Conservation (phyloP, 2,329 filamentous ascomycete genomes). For the Aureobasidium leucospermi region DNA sequence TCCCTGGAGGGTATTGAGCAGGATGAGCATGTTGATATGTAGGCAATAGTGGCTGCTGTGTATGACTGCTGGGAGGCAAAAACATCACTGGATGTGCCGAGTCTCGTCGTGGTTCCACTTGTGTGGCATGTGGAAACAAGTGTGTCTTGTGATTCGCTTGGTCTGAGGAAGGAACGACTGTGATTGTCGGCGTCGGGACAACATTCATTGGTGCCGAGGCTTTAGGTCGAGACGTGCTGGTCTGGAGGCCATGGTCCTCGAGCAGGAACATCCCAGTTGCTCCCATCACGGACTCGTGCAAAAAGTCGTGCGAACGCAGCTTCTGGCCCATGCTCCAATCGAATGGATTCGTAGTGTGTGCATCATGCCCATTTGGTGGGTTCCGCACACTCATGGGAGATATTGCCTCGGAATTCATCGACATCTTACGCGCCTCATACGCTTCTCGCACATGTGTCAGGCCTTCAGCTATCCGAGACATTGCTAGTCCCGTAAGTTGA, state of each 20-base stretch:
- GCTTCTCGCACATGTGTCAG: conserved; percentile 11
- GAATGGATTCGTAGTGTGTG: not conserved
- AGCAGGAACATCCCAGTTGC: conserved; percentile 41
- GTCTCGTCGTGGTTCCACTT: not conserved
- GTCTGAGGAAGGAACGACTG: not conserved
- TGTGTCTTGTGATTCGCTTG: not conserved
- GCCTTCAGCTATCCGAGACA: conserved; percentile 31
- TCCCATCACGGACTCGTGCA: conserved; percentile 37
- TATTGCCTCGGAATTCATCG: not conserved
- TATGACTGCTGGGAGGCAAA: not conserved
- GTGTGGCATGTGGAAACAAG: not conserved
- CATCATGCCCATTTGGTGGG: not conserved
- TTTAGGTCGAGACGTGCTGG: not conserved
- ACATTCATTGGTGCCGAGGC: not conserved
- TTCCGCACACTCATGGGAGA: not conserved
- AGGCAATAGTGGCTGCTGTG: not conserved
- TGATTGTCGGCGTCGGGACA: not conserved
- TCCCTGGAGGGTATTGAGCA: not conserved
- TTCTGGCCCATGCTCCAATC: conserved; percentile 12
- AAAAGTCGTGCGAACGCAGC: conserved; percentile 19
- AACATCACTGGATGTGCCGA: conserved; percentile 1
- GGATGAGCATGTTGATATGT: not conserved
- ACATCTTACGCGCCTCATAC: conserved; percentile 1
- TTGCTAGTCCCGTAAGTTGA: conserved; percentile 38
- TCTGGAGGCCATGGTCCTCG: conserved; percentile 39